Percentiles rank a stretch among this genome's conserved stretches.
These are phyloP conservation scores for Cyberlindnera euphorbiiphila DNA, from an alignment of 805 yeast species.

Conservation along the genomic window DNA sequence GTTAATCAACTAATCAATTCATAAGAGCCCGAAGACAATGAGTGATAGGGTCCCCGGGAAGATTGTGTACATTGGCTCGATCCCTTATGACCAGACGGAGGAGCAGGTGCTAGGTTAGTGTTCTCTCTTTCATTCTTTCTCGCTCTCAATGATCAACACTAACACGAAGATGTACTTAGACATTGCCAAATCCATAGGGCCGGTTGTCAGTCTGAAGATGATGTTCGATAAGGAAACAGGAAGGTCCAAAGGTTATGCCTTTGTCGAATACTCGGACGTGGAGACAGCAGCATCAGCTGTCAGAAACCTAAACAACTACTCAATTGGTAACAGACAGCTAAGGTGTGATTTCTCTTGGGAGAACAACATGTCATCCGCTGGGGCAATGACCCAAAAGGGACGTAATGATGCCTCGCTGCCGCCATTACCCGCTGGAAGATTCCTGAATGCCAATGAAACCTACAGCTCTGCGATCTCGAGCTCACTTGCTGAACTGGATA, in stretches of 20 bases:
- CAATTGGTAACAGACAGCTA: conserved; percentile 65
- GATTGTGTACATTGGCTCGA: conserved; percentile 75
- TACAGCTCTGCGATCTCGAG: conserved; percentile 39
- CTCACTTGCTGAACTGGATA: conserved; percentile 45
- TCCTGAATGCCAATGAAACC: conserved; percentile 32
- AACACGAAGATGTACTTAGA: conserved; percentile 33
- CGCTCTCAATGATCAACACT: background rate
- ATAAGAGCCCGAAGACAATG: no score
- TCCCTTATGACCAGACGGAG: conserved; percentile 92
- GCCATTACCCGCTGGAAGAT: conserved; percentile 53
- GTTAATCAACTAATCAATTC: no score
- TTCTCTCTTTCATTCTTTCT: no score
- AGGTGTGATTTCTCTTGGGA: conserved; percentile 74
- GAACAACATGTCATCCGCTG: conserved; percentile 23
- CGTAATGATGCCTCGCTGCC: conserved; percentile 32
- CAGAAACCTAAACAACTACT: conserved; percentile 76
- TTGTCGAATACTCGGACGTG: conserved; percentile 68
- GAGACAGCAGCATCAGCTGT: conserved; percentile 92
- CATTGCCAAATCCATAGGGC: conserved; percentile 83
- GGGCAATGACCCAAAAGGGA: conserved; percentile 1
- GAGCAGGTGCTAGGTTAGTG: conserved; percentile 62
- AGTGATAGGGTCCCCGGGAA: conserved; percentile 29
- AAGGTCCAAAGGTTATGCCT: conserved; percentile 85
- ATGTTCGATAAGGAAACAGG: conserved; percentile 88
- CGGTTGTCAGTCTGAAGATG: conserved; percentile 69